Base-by-base conservation (phyloP, 2,329 filamentous ascomycete genomes). In the Trichoderma sp. region DNA sequence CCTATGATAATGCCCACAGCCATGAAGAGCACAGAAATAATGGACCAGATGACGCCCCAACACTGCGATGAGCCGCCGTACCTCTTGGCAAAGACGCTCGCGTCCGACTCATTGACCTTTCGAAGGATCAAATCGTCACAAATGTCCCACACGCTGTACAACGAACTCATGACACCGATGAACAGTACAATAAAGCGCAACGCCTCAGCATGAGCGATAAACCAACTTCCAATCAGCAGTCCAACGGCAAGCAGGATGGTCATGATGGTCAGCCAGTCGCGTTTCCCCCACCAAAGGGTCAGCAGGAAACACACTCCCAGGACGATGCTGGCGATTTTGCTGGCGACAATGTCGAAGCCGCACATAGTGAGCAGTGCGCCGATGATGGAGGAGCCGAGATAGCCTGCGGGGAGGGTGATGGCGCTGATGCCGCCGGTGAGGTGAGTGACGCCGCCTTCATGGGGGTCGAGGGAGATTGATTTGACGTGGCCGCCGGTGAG, bases 131-230 rank as follows among this genome's bases (percentile, higher is more conserved):
- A 86, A 79, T 96, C 93, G 81, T 96, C 93, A 83, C 93, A 95
- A 79, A 95, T 95, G 85, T 95, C 93, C 93, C 93, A 95, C 6
- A 94, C 93, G 78, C 92, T 94, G 83, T 95, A 95, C 1, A 95
- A 88, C 2, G 91, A 92, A 7, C 91, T 93, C 93, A 95, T 95
- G 79, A 95, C 93, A 59, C 93, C 93, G 77, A 95, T 94, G 80
- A 95, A 95, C 33, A 95, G 88, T 71, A 94, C 92, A 69, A 95
- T 89, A 81, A 93, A 95, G 76, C 93, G 87, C 82, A 95, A 83
- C 4, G 93, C 89, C 83, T 94, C 91, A 0, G 92, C 93, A 82
- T 95, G 92, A 4, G 89, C 88, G 80, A 95, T 95, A 83, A 95
- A 95, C 93, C 93, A 95, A 81, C 91, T 94, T 0, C 88, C 93